A percentile compares a stretch with the other conserved stretches of the same genome.
Conservation (phyloP, 441 rosid genomes). For the Raphanus hybrid region DNA sequence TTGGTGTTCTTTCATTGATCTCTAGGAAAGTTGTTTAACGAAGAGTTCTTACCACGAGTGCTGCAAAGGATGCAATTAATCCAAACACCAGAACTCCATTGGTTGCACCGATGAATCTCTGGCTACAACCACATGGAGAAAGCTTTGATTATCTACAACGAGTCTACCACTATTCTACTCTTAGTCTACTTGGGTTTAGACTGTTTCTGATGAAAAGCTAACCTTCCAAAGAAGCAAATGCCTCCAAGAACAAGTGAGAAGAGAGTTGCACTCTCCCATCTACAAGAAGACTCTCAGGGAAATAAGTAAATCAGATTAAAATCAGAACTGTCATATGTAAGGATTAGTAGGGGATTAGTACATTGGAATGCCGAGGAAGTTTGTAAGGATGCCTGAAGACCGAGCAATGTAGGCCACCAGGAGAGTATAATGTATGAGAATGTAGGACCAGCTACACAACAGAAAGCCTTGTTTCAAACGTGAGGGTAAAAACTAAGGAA, state of each 20-base stretch:
- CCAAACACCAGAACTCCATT: conserved; percentile 83
- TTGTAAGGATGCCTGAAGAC: conserved; percentile 85
- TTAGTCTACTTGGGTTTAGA: not conserved
- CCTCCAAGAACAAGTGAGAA: conserved; percentile 80
- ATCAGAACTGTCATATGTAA: not conserved
- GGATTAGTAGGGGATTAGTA: conserved; percentile 43
- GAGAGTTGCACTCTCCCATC: conserved; percentile 89
- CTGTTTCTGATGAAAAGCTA: conserved; percentile 15
- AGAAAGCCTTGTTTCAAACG: conserved; percentile 33
- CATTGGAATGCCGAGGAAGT: conserved; percentile 81
- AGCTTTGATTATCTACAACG: not conserved
- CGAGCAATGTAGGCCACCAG: conserved; percentile 95
- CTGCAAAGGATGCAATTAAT: conserved; percentile 71
- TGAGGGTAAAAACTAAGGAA: not conserved
- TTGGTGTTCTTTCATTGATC: not conserved
- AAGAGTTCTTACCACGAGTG: conserved; percentile 73
- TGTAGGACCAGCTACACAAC: conserved; percentile 85
- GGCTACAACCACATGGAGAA: conserved; percentile 55
- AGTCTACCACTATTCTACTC: not conserved
- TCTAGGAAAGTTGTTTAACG: not conserved
- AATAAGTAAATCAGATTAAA: conserved; percentile 26
- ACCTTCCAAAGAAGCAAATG: conserved; percentile 95
- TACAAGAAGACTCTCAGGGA: conserved; percentile 51
- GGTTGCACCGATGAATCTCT: conserved; percentile 82
- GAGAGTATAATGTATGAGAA: conserved; percentile 88